Evolutionary conservation across 2,329 filamentous ascomycete genomes (phyloP).

Genomic region (Fusarium stilboides): DNA sequence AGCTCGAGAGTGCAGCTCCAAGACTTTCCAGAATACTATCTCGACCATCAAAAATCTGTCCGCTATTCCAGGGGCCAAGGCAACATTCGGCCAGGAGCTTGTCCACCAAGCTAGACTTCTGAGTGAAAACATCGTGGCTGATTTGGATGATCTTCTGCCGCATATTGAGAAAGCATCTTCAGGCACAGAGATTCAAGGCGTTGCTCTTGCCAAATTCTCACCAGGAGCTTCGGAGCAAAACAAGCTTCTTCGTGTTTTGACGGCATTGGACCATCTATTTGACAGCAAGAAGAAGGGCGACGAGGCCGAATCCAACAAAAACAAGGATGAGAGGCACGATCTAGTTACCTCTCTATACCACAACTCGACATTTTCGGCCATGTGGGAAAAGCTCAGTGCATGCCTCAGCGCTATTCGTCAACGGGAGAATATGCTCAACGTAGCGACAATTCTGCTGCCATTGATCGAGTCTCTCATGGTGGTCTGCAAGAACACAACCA

Average conservation of each 20-base stretch:
- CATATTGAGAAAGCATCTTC: slow-evolving; percentile 90
- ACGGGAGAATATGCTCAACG: slow-evolving; percentile 95
- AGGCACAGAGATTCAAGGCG: slow-evolving; percentile 94
- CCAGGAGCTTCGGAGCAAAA: slow-evolving; percentile 96
- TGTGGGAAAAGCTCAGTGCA: slow-evolving; percentile 93
- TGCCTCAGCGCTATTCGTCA: slow-evolving; percentile 91
- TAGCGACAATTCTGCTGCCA: slow-evolving; percentile 94
- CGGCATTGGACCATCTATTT: slow-evolving; percentile 95
- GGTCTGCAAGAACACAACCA: slow-evolving; percentile 96
- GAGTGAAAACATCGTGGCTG: slow-evolving; percentile 86
- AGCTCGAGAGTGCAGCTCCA: slow-evolving; percentile 94
- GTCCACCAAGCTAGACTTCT: slow-evolving; percentile 88
- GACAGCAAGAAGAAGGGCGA: slow-evolving; percentile 81
- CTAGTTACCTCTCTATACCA: slow-evolving; percentile 91
- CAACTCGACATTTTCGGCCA: slow-evolving; percentile 87
- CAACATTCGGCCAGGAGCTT: slow-evolving; percentile 92
- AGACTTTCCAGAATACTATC: slow-evolving; percentile 97
- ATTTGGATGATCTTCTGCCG: slow-evolving; percentile 86
- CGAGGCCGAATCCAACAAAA: slow-evolving; percentile 65
- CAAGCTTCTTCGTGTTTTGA: slow-evolving; percentile 91
- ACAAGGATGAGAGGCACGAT: slow-evolving; percentile 80
- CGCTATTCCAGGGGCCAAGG: slow-evolving; percentile 89
- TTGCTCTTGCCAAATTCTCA: slow-evolving; percentile 95
- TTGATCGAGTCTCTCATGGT: slow-evolving; percentile 98
- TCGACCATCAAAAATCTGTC: slow-evolving; percentile 99